These are phyloP conservation scores for Fusarium cyanostomum DNA, from an alignment of 2,329 filamentous ascomycete species.

Conservation along the genomic window DNA sequence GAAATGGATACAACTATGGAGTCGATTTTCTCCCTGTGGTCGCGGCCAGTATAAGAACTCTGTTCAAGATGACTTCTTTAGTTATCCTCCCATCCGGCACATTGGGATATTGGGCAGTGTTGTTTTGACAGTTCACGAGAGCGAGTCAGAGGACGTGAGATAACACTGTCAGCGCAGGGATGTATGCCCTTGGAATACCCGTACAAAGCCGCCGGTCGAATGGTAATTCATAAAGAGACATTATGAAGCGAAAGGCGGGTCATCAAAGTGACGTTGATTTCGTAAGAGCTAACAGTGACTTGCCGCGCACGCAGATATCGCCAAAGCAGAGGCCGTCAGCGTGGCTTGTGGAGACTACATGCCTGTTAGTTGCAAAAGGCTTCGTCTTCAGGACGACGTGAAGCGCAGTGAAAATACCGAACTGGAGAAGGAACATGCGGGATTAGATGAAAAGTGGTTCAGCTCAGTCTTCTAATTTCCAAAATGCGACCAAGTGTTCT, in stretches of 20 bases:
- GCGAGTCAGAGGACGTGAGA: conserved; percentile 4
- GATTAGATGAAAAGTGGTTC: background rate
- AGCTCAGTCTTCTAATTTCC: background rate
- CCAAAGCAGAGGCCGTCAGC: conserved; percentile 14
- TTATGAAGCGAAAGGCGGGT: conserved; percentile 29
- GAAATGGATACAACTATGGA: conserved; percentile 18
- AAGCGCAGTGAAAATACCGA: background rate
- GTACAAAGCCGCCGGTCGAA: conserved; percentile 21
- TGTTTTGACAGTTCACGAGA: conserved; percentile 16
- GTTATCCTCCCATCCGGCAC: background rate
- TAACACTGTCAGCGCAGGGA: background rate
- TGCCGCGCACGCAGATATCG: conserved; percentile 29
- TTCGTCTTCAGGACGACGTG: conserved; percentile 7
- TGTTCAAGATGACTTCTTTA: background rate
- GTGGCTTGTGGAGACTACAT: background rate
- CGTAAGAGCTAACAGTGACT: conserved; percentile 23
- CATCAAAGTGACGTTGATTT: conserved; percentile 15
- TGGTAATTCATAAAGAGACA: conserved; percentile 16
- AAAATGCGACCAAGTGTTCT: background rate
- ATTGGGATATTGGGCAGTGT: conserved; percentile 22
- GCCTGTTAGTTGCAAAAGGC: conserved; percentile 1
- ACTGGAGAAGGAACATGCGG: background rate
- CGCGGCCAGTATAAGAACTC: background rate
- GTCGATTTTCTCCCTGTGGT: background rate
- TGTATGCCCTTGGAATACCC: no score